phyloP scores from a whole-genome alignment of 1,284 basidiomycete species.

The Paramarasmius palmivorus region DNA sequence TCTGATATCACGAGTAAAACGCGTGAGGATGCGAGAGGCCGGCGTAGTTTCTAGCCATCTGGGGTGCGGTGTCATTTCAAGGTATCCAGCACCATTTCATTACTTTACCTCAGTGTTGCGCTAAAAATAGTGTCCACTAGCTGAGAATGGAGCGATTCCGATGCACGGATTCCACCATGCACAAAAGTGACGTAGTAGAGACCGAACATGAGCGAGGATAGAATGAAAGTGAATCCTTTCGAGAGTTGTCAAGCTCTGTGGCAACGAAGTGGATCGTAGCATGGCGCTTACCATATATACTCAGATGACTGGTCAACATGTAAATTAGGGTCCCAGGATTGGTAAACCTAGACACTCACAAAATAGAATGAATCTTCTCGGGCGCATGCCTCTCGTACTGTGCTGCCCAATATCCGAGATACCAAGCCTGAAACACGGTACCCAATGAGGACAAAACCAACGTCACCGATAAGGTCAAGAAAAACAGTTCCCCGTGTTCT shows the following conservation, averaged over 20 bases:
- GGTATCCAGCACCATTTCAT: background rate
- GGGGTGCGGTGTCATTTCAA: slow-evolving; percentile 15
- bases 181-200: too few species aligned
- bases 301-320: slow-evolving; percentile 3
- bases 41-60: slow-evolving; percentile 58
- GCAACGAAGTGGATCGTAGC: background rate
- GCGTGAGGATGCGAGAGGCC: slow-evolving; percentile 51
- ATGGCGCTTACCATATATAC: slow-evolving; percentile 5
- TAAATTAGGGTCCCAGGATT: background rate
- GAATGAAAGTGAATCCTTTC: background rate
- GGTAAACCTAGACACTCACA: slow-evolving; percentile 24
- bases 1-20: slow-evolving; percentile 58
- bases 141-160: too few species aligned
- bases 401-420: slow-evolving; percentile 52
- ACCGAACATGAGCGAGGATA: background rate
- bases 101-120: slow-evolving; percentile 11
- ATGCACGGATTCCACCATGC: too few species aligned
- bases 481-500: slow-evolving; percentile 24
- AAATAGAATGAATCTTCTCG: slow-evolving; percentile 27
- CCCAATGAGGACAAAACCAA: slow-evolving; percentile 24
- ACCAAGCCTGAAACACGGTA: slow-evolving; percentile 44
- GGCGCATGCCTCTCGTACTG: slow-evolving; percentile 40
- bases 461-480: slow-evolving; percentile 23
- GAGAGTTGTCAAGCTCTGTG: background rate
- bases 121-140: too few species aligned